Evolutionary conservation across 306 rosid species (phyloP), one percentile per base, ranked within the genome.

Genomic region (Astragalus glycyphyllos): DNA sequence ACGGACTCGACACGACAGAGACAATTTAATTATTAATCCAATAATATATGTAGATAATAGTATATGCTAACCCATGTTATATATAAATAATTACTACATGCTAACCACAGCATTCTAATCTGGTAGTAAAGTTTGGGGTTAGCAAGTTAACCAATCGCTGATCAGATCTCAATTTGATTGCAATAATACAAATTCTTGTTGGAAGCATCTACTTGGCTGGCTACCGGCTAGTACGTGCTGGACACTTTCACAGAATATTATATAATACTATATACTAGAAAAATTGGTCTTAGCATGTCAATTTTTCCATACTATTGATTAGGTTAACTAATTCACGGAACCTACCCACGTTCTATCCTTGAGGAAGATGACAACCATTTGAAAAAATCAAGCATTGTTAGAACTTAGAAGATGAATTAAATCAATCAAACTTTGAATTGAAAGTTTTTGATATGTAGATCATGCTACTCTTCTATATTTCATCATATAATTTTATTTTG

Each of bases 141-240:
- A 38, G 63, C 12, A 35, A 15, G 46, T 34, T 37, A 74, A 62
- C 72, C 55, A 53, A 77, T 47, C 0, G 16, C 38, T 38, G 51
- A 45, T 62, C 46, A 71, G 48, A 61, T 68, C 69, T 56, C 71
- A 60, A 56, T 57, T 68, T 13, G 68, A 16, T 68, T 47, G 59
- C 74, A 73, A 73, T 41, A 81, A 72, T 68, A 72, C 65, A 67
- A 60, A 68, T 31, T 60, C 62, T 67, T 72, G 65, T 47, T 78
- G 74, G 65, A 9, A 17, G 53, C 73, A 81, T 61, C 84, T 68
- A 3, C 60, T 66, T 62, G 75, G 55, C 57, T 62, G 75, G 55
- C 57, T 72, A 70, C 51, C 7, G 32, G 53, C 61, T 6, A 51
- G 14, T 23, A 48, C 42, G 56, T 56, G 31, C 16, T 70, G 41